Conservation (phyloP, 2,329 filamentous ascomycete genomes). For the Macrophomina tecta region DNA sequence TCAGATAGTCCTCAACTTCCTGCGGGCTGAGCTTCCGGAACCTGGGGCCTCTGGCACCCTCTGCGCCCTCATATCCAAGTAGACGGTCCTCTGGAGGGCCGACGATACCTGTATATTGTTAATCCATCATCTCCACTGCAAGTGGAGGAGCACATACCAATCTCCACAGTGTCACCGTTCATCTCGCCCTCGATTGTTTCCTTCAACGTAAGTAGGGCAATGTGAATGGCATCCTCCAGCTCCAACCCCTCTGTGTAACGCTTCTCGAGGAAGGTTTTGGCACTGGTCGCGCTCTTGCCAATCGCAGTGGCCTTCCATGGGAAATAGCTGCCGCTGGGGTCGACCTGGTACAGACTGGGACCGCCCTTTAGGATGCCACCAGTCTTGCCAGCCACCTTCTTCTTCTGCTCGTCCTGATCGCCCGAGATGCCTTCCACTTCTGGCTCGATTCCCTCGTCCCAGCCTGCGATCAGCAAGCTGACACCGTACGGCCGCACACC, state of each 20-base stretch:
- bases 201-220: conserved; percentile 94
- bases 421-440: conserved; percentile 70
- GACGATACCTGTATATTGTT: conserved; percentile 75
- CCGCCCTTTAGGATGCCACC: conserved; percentile 95
- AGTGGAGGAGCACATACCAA: conserved; percentile 65
- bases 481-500: conserved; percentile 97
- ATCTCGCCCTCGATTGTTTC: conserved; percentile 99
- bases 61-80: conserved; percentile 87
- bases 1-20: conserved; percentile 99
- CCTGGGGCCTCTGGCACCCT: conserved; percentile 81
- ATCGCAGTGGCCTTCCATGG: conserved; percentile 99
- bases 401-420: conserved; percentile 64
- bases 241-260: conserved; percentile 96
- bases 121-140: conserved; percentile 35
- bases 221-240: conserved; percentile 97
- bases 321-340: conserved; percentile 98
- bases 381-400: conserved; percentile 83
- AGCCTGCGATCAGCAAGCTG: conserved; percentile 91
- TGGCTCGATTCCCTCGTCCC: conserved; percentile 95
- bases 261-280: conserved; percentile 99
- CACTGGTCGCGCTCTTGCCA: conserved; percentile 96
- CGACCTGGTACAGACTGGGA: conserved; percentile 97
- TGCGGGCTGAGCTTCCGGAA: conserved; percentile 96
- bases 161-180: conserved; percentile 98
- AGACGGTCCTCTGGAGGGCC: conserved; percentile 92